Conservation (phyloP, 2,329 filamentous ascomycete genomes). For the Talaromyces rugulosus region DNA sequence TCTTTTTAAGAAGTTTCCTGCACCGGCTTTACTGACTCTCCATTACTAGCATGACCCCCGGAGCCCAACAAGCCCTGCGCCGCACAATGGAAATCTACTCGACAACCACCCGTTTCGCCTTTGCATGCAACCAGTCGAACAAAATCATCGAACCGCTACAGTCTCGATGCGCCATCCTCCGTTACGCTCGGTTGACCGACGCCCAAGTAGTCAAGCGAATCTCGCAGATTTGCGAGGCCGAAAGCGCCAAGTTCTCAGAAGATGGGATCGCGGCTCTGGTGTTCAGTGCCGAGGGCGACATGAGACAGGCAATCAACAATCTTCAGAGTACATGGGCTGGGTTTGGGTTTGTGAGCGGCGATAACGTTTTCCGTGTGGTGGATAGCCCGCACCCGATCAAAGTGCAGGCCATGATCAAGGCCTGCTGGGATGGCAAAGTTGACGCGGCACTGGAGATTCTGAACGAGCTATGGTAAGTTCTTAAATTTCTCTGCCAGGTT, state of each 20-base stretch:
- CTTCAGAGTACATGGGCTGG: slow-evolving; percentile 88
- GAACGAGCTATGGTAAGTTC: slow-evolving; percentile 75
- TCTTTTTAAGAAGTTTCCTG: background rate
- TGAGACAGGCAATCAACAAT: slow-evolving; percentile 99
- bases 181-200: slow-evolving; percentile 89
- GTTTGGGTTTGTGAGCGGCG: slow-evolving; percentile 93
- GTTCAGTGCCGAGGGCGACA: slow-evolving; percentile 95
- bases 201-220: slow-evolving; percentile 86
- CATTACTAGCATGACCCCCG: slow-evolving; percentile 73
- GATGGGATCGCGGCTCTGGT: slow-evolving; percentile 94
- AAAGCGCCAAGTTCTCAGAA: slow-evolving; percentile 85
- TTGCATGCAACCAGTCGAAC: slow-evolving; percentile 97
- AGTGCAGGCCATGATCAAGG: slow-evolving; percentile 97
- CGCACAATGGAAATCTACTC: slow-evolving; percentile 99
- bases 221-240: slow-evolving; percentile 87
- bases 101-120: slow-evolving; percentile 91
- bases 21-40: background rate
- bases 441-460: slow-evolving; percentile 81
- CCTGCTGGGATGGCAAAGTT: slow-evolving; percentile 87
- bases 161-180: slow-evolving; percentile 90
- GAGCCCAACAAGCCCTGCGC: slow-evolving; percentile 89
- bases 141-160: slow-evolving; percentile 99
- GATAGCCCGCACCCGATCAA: slow-evolving; percentile 97
- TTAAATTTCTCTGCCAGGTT: background rate
- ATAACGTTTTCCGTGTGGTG: slow-evolving; percentile 97